Conservation (phyloP, 768 basidiomycete genomes). For the Kwoniella heveanensis region DNA sequence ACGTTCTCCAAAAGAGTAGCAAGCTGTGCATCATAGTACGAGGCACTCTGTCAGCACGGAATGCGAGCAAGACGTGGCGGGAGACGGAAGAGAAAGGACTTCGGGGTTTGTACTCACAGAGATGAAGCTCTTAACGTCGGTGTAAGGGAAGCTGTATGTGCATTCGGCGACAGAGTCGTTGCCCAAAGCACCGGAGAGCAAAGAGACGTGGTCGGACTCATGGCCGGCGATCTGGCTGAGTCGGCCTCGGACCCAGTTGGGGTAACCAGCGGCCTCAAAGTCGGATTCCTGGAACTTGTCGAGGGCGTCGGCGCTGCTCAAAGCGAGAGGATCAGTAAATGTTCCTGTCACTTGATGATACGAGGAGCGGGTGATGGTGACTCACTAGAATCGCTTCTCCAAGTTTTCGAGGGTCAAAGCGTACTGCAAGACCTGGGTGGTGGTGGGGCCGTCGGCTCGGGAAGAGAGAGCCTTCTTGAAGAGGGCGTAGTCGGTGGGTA, state of each 20-base stretch:
- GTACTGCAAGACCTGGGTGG: conserved; percentile 47
- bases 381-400: conserved; percentile 50
- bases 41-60: too few species aligned
- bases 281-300: conserved; percentile 61
- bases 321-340: too few species aligned
- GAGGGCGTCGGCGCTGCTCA: conserved; percentile 56
- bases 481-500: conserved; percentile 24
- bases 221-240: conserved; percentile 63
- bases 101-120: conserved; percentile 55
- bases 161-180: conserved; percentile 62
- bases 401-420: conserved; percentile 52
- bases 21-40: too few species aligned
- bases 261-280: conserved; percentile 59
- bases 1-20: conserved; percentile 65
- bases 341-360: too few species aligned
- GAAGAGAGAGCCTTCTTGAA: conserved; percentile 18
- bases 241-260: conserved; percentile 59
- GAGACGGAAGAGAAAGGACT: conserved; percentile 54
- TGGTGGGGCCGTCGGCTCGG: conserved; percentile 22
- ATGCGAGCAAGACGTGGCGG: conserved; percentile 61
- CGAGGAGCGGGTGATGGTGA: too few species aligned
- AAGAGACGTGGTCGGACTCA: conserved; percentile 64
- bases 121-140: conserved; percentile 14
- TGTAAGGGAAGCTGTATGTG: conserved; percentile 57
- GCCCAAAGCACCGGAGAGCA: conserved; percentile 61